These are phyloP conservation scores for Cytospora schulzeri DNA, from an alignment of 2,329 filamentous ascomycete species.

Conservation along the genomic window DNA sequence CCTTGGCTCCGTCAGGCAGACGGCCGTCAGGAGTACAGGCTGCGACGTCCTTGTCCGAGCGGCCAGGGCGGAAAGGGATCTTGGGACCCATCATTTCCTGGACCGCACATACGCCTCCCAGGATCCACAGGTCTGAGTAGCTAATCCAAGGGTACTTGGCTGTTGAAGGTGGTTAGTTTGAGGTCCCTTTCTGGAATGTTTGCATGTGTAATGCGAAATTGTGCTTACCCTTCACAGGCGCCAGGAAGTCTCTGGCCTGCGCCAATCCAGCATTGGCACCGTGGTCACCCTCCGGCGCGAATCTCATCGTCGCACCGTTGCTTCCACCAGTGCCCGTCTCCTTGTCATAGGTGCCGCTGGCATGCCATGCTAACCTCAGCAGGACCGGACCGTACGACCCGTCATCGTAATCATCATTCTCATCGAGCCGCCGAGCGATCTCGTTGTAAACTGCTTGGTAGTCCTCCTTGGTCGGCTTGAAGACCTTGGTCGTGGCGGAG, in stretches of 20 bases:
- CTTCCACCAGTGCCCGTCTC: conserved; percentile 86
- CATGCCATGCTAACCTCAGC: conserved; percentile 90
- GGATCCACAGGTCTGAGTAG: conserved; percentile 96
- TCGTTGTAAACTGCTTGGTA: conserved; percentile 96
- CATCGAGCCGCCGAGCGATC: conserved; percentile 76
- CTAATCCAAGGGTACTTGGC: conserved; percentile 91
- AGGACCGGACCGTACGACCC: conserved; percentile 94
- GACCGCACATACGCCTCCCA: conserved; percentile 80
- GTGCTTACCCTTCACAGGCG: conserved; percentile 77
- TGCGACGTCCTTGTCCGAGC: conserved; percentile 73
- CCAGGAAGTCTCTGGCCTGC: conserved; percentile 86
- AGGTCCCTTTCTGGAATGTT: not conserved
- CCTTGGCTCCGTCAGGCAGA: conserved; percentile 71
- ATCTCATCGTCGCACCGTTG: conserved; percentile 97
- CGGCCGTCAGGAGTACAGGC: conserved; percentile 95
- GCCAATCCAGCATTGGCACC: conserved; percentile 92
- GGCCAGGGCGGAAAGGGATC: conserved; percentile 88
- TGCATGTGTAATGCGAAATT: not conserved
- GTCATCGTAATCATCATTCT: conserved; percentile 95
- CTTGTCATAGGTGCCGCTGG: conserved; percentile 88
- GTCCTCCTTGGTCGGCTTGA: conserved; percentile 76
- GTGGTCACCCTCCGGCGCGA: conserved; percentile 84
- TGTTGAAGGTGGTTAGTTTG: conserved; percentile 36
- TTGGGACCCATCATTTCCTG: conserved; percentile 93
- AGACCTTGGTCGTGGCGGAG: conserved; percentile 56